phyloP scores from a whole-genome alignment of 2,329 filamentous ascomycete genomes.

The Colletotrichum brevisporum region DNA sequence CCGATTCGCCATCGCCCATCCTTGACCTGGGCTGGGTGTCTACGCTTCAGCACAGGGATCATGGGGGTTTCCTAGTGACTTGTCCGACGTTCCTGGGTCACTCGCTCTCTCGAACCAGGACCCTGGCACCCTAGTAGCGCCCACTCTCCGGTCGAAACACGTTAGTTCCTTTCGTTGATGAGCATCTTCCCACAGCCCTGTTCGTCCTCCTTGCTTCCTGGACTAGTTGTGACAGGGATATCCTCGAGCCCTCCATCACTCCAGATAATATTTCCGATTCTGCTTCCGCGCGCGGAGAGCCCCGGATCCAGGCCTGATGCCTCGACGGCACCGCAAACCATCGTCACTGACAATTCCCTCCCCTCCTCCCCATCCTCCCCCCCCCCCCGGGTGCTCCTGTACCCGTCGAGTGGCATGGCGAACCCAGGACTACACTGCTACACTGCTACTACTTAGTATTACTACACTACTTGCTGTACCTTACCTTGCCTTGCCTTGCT shows the following conservation, averaged over 20 bases:
- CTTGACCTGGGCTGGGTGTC: slow-evolving; percentile 15
- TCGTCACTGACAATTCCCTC: slow-evolving; percentile 47
- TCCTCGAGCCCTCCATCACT: slow-evolving; percentile 48
- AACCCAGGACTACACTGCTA: slow-evolving; percentile 40
- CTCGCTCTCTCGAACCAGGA: slow-evolving; percentile 34
- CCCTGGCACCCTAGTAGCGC: slow-evolving; percentile 44
- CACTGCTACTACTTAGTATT: no score
- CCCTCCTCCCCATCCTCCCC: no score
- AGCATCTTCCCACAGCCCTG: slow-evolving; percentile 52
- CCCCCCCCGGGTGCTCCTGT: slow-evolving; percentile 48
- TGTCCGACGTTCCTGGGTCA: slow-evolving; percentile 41
- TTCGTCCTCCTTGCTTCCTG: slow-evolving; percentile 53
- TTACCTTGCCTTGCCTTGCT: slow-evolving; percentile 47
- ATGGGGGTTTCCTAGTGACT: slow-evolving; percentile 36
- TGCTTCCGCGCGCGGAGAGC: slow-evolving; percentile 60
- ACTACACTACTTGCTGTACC: slow-evolving; percentile 45
- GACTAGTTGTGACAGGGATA: slow-evolving; percentile 48
- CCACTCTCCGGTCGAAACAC: slow-evolving; percentile 57
- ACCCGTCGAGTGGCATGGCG: slow-evolving; percentile 47
- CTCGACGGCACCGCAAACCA: slow-evolving; percentile 47
- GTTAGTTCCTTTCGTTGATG: slow-evolving; percentile 58
- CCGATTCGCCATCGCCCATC: slow-evolving; percentile 41
- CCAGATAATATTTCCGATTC: slow-evolving; percentile 65
- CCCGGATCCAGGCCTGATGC: slow-evolving; percentile 50
- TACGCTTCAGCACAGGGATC: slow-evolving; percentile 38